Percentiles rank a stretch among this genome's conserved stretches.
Conservation (phyloP, 1,284 basidiomycete genomes). For the Boletellus deceptivus region DNA sequence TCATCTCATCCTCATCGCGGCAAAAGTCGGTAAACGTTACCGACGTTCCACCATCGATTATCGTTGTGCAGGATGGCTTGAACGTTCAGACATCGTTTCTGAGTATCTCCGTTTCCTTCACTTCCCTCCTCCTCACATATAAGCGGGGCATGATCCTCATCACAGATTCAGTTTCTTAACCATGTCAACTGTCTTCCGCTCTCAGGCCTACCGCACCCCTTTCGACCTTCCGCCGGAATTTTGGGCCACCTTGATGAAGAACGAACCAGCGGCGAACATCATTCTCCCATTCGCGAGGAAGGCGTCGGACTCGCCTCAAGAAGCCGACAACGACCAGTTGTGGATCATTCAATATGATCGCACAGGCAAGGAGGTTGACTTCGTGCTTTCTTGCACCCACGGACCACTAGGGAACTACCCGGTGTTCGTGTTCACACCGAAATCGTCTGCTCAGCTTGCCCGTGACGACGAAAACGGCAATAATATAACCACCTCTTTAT, state of each 20-base stretch:
- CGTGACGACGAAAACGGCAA: constrained; percentile 12
- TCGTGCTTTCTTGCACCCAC: constrained; percentile 58
- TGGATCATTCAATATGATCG: constrained; percentile 51
- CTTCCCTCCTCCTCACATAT: constrained; percentile 10
- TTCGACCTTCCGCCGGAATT: constrained; percentile 34
- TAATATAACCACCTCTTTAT: constrained; percentile 37
- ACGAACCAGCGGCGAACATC: constrained; percentile 50
- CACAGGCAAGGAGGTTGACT: constrained; percentile 38
- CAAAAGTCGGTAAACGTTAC: constrained; percentile 1
- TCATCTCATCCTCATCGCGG: not conserved
- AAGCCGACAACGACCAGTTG: constrained; percentile 35
- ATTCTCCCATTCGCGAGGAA: constrained; percentile 49
- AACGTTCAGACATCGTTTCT: constrained; percentile 1
- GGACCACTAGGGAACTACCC: constrained; percentile 56
- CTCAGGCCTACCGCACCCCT: constrained; percentile 13
- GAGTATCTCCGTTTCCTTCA: constrained; percentile 1
- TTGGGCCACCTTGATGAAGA: constrained; percentile 38
- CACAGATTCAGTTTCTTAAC: not conserved
- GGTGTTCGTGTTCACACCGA: constrained; percentile 50
- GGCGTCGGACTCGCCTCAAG: constrained; percentile 6
- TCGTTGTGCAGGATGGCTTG: constrained; percentile 17
- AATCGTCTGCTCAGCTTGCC: constrained; percentile 32
- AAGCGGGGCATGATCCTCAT: constrained; percentile 3
- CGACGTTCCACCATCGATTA: constrained; percentile 3
- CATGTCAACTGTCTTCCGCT: constrained; percentile 13